Conservation (phyloP, 768 basidiomycete genomes). For the Kwoniella sp. region DNA sequence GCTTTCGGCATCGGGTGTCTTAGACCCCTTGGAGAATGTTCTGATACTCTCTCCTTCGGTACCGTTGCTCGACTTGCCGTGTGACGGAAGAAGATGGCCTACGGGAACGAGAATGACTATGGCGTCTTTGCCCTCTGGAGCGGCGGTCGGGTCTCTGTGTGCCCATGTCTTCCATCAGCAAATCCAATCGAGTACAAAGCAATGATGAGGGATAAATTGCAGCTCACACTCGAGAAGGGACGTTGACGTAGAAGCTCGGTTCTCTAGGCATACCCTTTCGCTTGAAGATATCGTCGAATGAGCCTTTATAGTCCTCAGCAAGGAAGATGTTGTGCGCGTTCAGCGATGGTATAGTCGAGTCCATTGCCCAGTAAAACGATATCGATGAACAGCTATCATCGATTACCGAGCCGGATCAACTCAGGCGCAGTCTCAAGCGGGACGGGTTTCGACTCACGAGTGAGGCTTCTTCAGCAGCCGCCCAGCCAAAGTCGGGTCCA, state of each 20-base stretch:
- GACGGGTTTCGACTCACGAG: slow-evolving; percentile 38
- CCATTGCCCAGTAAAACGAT: slow-evolving; percentile 59
- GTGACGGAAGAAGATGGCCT: slow-evolving; percentile 50
- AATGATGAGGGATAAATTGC: neutral
- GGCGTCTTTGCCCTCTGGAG: slow-evolving; percentile 57
- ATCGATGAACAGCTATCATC: slow-evolving; percentile 56
- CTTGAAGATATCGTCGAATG: slow-evolving; percentile 59
- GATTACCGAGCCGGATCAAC: too few relatives aligned
- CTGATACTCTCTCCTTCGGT: slow-evolving; percentile 17
- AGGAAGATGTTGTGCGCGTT: slow-evolving; percentile 59
- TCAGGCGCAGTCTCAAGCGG: too few relatives aligned
- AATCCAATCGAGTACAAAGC: neutral
- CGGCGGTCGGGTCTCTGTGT: slow-evolving; percentile 56
- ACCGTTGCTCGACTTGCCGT: slow-evolving; percentile 5
- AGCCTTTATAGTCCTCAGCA: slow-evolving; percentile 58
- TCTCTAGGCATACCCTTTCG: slow-evolving; percentile 57
- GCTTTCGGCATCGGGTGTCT: slow-evolving; percentile 27
- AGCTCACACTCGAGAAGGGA: slow-evolving; percentile 55
- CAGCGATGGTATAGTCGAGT: slow-evolving; percentile 51
- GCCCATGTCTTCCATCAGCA: neutral
- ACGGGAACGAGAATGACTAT: slow-evolving; percentile 58
- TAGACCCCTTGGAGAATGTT: slow-evolving; percentile 24
- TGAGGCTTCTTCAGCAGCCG: slow-evolving; percentile 47
- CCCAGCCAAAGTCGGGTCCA: slow-evolving; percentile 42
- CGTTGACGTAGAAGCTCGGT: slow-evolving; percentile 59